phyloP scores from a whole-genome alignment of 306 rosid genomes.

The Coriaria nepalensis region DNA sequence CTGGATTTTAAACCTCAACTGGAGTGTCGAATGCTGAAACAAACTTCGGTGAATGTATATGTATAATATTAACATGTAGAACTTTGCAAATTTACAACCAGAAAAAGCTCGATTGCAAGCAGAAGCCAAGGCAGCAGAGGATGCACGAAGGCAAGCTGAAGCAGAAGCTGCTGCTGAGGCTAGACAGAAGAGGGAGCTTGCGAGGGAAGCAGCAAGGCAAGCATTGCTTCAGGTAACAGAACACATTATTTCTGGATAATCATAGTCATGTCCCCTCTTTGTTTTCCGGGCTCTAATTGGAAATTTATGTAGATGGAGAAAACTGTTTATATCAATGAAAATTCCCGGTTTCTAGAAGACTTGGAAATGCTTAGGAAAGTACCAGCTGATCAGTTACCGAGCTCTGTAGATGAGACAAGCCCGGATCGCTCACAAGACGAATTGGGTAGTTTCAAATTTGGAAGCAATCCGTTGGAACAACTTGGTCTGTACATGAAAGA shows the following conservation, averaged over 20 bases:
- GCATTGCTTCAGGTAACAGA: conserved; percentile 57
- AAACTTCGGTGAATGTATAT: not conserved
- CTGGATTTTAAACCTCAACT: too few relatives aligned
- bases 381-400: conserved; percentile 45
- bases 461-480: conserved; percentile 61
- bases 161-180: conserved; percentile 80
- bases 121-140: conserved; percentile 84
- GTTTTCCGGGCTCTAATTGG: not conserved
- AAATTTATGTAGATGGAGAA: conserved; percentile 51
- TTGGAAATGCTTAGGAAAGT: conserved; percentile 66
- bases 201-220: conserved; percentile 82
- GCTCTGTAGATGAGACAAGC: conserved; percentile 53
- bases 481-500: conserved; percentile 62
- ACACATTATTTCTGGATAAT: conserved; percentile 7
- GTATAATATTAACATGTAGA: not conserved
- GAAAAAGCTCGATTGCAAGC: conserved; percentile 77
- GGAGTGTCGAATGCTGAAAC: too few relatives aligned
- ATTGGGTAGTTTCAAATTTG: conserved; percentile 62
- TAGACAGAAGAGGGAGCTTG: conserved; percentile 64
- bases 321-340: conserved; percentile 76
- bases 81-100: conserved; percentile 17
- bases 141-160: conserved; percentile 52
- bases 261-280: not conserved
- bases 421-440: conserved; percentile 55
- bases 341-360: conserved; percentile 60